Percentiles rank a stretch among this genome's conserved stretches.
These are phyloP conservation scores for Punica granatum DNA, from an alignment of 345 rosid species.

Conservation along the genomic window DNA sequence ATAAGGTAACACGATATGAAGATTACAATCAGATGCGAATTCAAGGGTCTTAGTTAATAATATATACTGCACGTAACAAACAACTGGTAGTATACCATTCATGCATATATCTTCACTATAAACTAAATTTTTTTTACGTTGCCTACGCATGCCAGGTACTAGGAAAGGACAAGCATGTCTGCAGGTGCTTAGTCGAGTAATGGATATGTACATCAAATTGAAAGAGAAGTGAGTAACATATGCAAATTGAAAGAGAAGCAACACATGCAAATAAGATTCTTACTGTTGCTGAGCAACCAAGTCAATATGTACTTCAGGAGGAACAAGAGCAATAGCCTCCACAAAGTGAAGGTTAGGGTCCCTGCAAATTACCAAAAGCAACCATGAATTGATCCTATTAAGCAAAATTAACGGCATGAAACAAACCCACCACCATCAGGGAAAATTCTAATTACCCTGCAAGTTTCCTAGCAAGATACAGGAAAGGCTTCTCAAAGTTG, in stretches of 20 bases:
- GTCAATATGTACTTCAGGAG: conserved; percentile 90
- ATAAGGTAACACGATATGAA: background rate
- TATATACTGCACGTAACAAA: too few species aligned
- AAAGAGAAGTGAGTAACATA: background rate
- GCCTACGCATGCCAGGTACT: background rate
- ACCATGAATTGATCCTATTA: background rate
- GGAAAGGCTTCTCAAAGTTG: conserved; percentile 88
- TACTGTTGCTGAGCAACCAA: conserved; percentile 83
- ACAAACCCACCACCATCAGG: too few species aligned
- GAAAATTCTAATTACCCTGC: conserved; percentile 85
- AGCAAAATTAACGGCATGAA: background rate
- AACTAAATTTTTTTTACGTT: too few species aligned
- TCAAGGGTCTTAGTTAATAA: too few species aligned
- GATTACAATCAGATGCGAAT: too few species aligned
- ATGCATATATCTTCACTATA: too few species aligned
- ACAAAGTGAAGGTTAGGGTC: conserved; percentile 91
- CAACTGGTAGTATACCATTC: too few species aligned
- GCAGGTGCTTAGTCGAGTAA: too few species aligned
- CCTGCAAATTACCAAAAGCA: conserved; percentile 20
- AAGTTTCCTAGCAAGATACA: conserved; percentile 82
- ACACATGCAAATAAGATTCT: conserved; percentile 19
- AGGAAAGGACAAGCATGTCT: background rate
- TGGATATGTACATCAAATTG: background rate
- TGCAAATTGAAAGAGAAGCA: too few species aligned
- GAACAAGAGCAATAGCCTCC: conserved; percentile 87